Evolutionary conservation across 2,329 filamentous ascomycete species (phyloP), one percentile per base, ranked within the genome.

Genomic region (Pleurostoma richardsiae): DNA sequence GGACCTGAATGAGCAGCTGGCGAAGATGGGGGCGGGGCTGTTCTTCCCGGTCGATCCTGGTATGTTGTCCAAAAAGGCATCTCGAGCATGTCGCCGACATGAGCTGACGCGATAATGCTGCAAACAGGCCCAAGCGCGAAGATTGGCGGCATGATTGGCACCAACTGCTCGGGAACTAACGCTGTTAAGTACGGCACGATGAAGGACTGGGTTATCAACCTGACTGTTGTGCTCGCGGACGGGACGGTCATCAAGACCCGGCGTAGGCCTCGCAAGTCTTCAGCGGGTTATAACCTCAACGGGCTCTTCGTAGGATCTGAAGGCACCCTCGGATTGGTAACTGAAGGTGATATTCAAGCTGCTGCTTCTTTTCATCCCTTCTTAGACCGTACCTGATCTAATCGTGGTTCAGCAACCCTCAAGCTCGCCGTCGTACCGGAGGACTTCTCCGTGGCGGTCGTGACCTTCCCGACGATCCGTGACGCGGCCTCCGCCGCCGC

Each of bases 41-140:
- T 96, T 96, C 69, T 95, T 96, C 61, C 91, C 91, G 1, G 84
- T 95, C 10, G 91, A 96, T 59, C 91, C 91, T 10, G 88, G 88
- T 62, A 55, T 52, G 70, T 62, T n/a, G 19, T 19, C 19, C 19
- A 19, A 19, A 19, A 19, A 19, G 19, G 19, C 19, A 19, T 19
- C 19, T 19, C 19, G 19, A 19, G 19, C 19, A 19, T 19, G 19
- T 19, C 19, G 19, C 19, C 19, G 19, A 19, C 19, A 19, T 19
- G 19, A 19, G n/a, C 31, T 44, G 29, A 48, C 19, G 19, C 19
- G 19, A 19, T 19, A 19, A 19, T 19, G 19, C 19, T 19, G 19
- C 45, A 39, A 27, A 33, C 19, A 72, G 76, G 77, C 29, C 80
- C 79, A 49, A 80, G 74, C 55, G 86, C 87, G 11, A 87, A 86